Base-by-base conservation (phyloP, 1,139 yeast species). In the Ogataea hybrid region DNA sequence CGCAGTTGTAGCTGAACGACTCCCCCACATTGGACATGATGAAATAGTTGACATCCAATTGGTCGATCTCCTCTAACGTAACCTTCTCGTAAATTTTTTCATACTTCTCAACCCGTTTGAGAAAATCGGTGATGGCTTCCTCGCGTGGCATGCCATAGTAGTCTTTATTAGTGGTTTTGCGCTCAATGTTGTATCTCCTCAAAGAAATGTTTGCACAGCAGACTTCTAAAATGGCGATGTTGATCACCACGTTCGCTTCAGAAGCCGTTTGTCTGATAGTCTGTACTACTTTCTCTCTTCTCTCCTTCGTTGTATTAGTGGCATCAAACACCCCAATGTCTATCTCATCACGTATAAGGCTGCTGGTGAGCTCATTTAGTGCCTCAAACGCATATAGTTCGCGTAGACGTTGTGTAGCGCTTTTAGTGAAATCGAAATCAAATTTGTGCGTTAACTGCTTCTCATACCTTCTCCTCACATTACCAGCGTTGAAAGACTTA, bases 271-370 rank as follows among this genome's bases (percentile, higher is more conserved):
- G 21, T 6, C 46, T 34, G 7, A 59, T 46, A 25, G 39, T 42
- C 9, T 51, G 37, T 15, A 60, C 50, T 18, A 59, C 55, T 2
- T 47, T 33, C 14, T 39, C 32, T 34, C 63, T 43, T 56, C 92
- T 70, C 14, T 67, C 70, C 9, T 56, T 53, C 2, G 85, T 79
- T 1, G 86, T 75, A 57, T 82, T 81, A 7, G 90, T 83, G 28
- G 90, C 90, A 60, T 83, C 90, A 47, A 59, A 50, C 7, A 59
- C 47, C n/a, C 86, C 89, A 36, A 82, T 72, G 54, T 78, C 79
- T 32, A 77, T 68, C 25, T 57, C 52, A 46, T 73, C 70, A 18
- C 58, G 54, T 27, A 65, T 56, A 36, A 83, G 62, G 41, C 73
- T 76, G 38, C 64, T 58, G 17, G 81, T 65, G 44, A 82, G 56